Conservation (phyloP, 177 flowering plant genomes). For the Vitis hybrid region DNA sequence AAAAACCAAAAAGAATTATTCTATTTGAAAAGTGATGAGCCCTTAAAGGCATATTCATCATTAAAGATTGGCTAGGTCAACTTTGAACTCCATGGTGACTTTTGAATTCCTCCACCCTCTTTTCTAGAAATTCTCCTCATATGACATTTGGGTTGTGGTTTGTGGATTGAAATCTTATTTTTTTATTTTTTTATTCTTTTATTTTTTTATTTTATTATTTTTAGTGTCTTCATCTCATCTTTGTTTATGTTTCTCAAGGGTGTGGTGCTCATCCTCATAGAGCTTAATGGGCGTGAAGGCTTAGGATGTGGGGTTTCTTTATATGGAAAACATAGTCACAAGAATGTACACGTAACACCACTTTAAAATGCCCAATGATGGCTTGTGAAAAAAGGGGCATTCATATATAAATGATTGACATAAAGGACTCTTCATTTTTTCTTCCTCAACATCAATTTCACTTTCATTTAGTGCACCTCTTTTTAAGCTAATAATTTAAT, state of each 20-base stretch:
- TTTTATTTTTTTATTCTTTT: background rate
- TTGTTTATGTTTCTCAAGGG: background rate
- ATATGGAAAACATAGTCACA: background rate
- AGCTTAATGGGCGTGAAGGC: background rate
- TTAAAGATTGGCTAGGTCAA: slow-evolving; percentile 21
- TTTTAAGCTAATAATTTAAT: background rate
- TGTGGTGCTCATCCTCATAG: background rate
- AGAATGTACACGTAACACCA: background rate
- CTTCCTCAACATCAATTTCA: slow-evolving; percentile 7
- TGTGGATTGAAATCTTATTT: background rate
- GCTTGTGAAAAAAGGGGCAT: slow-evolving; percentile 3
- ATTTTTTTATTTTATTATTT: background rate
- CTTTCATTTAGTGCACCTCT: background rate
- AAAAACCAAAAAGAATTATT: background rate
- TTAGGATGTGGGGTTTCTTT: background rate
- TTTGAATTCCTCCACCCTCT: slow-evolving; percentile 18
- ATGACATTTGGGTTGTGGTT: background rate
- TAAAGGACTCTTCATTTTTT: slow-evolving; percentile 7
- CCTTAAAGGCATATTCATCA: slow-evolving; percentile 3
- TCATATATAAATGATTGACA: slow-evolving; percentile 26
- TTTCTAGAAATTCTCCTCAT: slow-evolving; percentile 10
- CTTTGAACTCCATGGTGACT: slow-evolving; percentile 23
- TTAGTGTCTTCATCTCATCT: background rate
- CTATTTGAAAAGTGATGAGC: background rate
- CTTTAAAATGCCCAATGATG: slow-evolving; percentile 18